Evolutionary conservation across 768 basidiomycete genomes (phyloP).

Genomic region (Tricholoma matsutake): DNA sequence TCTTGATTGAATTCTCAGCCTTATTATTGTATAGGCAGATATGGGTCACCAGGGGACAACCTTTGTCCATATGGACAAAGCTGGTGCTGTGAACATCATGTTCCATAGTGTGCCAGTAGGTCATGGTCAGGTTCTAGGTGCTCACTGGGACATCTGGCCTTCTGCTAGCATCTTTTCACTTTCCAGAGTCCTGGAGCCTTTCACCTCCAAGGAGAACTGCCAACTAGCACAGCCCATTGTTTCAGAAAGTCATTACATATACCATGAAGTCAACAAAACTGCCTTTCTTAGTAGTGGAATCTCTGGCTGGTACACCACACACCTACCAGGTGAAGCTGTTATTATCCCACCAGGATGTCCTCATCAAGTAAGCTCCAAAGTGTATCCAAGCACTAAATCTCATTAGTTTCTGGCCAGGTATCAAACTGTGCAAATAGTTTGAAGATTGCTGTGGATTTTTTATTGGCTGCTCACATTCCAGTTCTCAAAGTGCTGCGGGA

Average conservation of each 20-base stretch:
- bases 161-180: neutral
- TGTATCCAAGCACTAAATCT: too few species aligned
- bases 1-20: neutral
- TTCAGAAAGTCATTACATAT: neutral
- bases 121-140: conserved; percentile 2
- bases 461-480: too few species aligned
- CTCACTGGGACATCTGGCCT: conserved; percentile 1
- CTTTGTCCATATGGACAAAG: conserved; percentile 8
- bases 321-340: too few species aligned
- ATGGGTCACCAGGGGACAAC: neutral
- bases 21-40: neutral
- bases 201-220: neutral
- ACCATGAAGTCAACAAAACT: neutral
- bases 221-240: neutral
- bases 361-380: too few species aligned
- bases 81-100: conserved; percentile 9
- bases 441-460: too few species aligned
- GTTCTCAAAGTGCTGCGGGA: too few species aligned
- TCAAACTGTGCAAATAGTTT: too few species aligned
- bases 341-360: too few species aligned
- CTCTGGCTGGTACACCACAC: neutral
- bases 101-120: neutral
- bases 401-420: too few species aligned
- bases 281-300: neutral
- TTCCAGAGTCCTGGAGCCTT: neutral